Percentiles rank a stretch among this genome's conserved stretches.
Evolutionary conservation across 1,139 yeast species (phyloP).

Genomic region (Geotrichum cucujoidarum): DNA sequence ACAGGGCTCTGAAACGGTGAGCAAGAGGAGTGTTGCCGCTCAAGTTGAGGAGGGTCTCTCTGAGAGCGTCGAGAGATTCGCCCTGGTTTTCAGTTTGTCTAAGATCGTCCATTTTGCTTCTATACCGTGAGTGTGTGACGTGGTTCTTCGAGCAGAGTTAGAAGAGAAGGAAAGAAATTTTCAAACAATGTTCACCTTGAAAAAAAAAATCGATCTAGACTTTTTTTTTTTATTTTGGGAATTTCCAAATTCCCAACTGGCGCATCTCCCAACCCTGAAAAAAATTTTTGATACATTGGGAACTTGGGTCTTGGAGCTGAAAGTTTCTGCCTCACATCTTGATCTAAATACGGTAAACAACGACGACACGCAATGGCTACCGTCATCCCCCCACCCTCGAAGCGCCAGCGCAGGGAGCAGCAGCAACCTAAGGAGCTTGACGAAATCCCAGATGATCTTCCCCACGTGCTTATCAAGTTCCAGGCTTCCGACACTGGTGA

Average conservation of each 20-base stretch:
- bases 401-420: slow-evolving; percentile 78
- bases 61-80: slow-evolving; percentile 28
- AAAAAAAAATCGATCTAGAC: background rate
- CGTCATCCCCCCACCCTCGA: slow-evolving; percentile 86
- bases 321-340: too few species aligned
- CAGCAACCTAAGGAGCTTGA: slow-evolving; percentile 76
- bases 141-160: slow-evolving; percentile 6
- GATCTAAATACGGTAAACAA: too few species aligned
- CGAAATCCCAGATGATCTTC: slow-evolving; percentile 70
- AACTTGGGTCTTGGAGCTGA: too few species aligned
- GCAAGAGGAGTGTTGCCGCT: slow-evolving; percentile 68
- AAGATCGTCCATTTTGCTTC: slow-evolving; percentile 34
- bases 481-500: slow-evolving; percentile 97
- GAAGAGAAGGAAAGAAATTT: slow-evolving; percentile 6
- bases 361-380: slow-evolving; percentile 91
- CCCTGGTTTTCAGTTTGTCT: slow-evolving; percentile 36
- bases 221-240: background rate
- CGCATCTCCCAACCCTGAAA: slow-evolving; percentile 17
- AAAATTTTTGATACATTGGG: slow-evolving; percentile 1
- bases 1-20: slow-evolving; percentile 85
- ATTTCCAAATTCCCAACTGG: slow-evolving; percentile 13
- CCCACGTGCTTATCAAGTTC: slow-evolving; percentile 81
- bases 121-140: background rate
- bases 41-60: slow-evolving; percentile 31
- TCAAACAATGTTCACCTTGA: too few species aligned